Conservation (phyloP, 495 filamentous ascomycete species). For the Ramalina intermedia region DNA sequence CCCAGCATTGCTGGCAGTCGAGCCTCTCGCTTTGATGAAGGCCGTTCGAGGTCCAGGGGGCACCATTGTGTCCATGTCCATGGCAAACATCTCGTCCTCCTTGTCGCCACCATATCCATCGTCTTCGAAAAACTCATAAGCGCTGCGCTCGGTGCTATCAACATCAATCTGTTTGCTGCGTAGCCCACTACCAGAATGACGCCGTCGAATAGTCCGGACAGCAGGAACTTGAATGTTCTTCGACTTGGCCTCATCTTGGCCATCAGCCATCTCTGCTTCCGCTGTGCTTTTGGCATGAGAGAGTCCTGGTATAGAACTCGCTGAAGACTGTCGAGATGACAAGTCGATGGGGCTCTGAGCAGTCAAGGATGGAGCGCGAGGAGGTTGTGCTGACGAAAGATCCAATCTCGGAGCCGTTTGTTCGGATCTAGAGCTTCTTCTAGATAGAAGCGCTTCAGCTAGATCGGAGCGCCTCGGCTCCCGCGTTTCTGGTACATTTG, state of each 20-base stretch:
- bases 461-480: slow-evolving; percentile 3
- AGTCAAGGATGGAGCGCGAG: too few relatives aligned
- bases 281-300: neutral
- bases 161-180: slow-evolving; percentile 53
- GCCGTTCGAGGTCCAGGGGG: slow-evolving; percentile 5
- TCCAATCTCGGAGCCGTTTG: neutral
- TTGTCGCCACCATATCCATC: slow-evolving; percentile 68
- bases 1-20: neutral
- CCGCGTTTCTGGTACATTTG: slow-evolving; percentile 8
- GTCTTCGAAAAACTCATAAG: slow-evolving; percentile 73
- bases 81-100: slow-evolving; percentile 61
- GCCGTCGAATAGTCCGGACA: slow-evolving; percentile 30
- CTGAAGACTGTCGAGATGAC: neutral
- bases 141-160: slow-evolving; percentile 40
- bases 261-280: neutral
- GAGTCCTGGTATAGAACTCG: neutral
- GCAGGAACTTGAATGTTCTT: slow-evolving; percentile 2
- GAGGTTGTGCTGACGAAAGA: neutral
- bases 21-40: neutral
- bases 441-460: neutral
- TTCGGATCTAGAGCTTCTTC: neutral
- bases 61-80: slow-evolving; percentile 42
- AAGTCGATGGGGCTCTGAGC: too few relatives aligned
- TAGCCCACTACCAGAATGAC: slow-evolving; percentile 70
- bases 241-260: neutral